phyloP scores from a whole-genome alignment of 108 stramenopile species.

The Chaetoceros tenuissimus region DNA sequence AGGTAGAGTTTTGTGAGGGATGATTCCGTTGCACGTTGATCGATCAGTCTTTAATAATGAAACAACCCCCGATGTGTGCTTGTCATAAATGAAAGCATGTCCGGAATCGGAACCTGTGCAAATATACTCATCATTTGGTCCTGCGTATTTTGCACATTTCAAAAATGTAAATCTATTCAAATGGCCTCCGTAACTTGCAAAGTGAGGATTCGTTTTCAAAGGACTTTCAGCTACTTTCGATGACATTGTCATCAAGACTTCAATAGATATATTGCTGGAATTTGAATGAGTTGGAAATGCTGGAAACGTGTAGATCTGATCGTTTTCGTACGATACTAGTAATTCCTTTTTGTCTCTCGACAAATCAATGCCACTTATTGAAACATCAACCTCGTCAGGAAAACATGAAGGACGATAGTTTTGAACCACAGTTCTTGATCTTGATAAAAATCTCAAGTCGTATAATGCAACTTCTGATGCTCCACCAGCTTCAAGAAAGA shows the following conservation, averaged over 20 bases:
- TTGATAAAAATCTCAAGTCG: conserved; percentile 69
- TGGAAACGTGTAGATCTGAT: conserved; percentile 82
- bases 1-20: conserved; percentile 69
- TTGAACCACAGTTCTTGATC: conserved; percentile 22
- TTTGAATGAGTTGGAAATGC: conserved; percentile 33
- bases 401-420: conserved; percentile 39
- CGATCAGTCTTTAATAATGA: conserved; percentile 64
- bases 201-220: conserved; percentile 24
- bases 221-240: conserved; percentile 1
- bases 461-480: conserved; percentile 51
- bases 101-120: conserved; percentile 79
- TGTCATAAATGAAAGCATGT: conserved; percentile 68
- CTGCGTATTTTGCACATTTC: conserved; percentile 71
- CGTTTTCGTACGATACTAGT: conserved; percentile 70
- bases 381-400: conserved; percentile 22
- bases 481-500: conserved; percentile 32
- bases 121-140: conserved; percentile 76
- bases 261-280: conserved; percentile 31
- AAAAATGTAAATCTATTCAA: conserved; percentile 72
- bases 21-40: conserved; percentile 72
- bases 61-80: conserved; percentile 49
- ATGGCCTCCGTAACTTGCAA: conserved; percentile 65
- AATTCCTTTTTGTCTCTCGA: conserved; percentile 56
- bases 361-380: conserved; percentile 70
- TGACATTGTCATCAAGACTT: conserved; percentile 13